Evolutionary conservation across 176 grass and related monocot species (phyloP).

Genomic region (Cenchrus fungigraminus): DNA sequence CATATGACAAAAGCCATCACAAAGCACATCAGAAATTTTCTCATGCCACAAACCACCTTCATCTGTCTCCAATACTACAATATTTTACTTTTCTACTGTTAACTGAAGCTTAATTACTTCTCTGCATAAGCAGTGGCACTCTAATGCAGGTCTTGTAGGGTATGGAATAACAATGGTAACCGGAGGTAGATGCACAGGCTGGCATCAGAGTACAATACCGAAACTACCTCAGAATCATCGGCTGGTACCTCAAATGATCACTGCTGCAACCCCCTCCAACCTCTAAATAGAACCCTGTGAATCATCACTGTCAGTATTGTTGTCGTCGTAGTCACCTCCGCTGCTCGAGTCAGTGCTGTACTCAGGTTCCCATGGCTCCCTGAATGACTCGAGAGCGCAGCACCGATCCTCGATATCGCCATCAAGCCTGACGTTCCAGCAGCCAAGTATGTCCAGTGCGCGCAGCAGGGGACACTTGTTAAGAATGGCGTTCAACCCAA

Average conservation of each 20-base stretch:
- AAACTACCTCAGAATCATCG: neutral
- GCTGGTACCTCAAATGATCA: neutral
- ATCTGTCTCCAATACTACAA: neutral
- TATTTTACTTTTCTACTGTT: neutral
- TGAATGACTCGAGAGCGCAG: conserved; percentile 41
- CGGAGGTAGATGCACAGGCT: neutral
- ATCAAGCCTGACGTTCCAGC: conserved; percentile 53
- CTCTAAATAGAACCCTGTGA: neutral
- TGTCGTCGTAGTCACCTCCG: neutral
- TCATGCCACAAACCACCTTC: neutral
- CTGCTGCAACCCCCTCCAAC: neutral
- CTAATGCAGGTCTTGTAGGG: neutral
- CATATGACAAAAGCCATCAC: neutral
- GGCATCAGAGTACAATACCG: neutral
- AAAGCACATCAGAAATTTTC: neutral
- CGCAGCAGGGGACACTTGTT: conserved; percentile 41
- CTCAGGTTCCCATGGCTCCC: conserved; percentile 59
- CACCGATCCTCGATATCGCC: conserved; percentile 48
- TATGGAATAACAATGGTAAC: neutral
- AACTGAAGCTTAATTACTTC: neutral
- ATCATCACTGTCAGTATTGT: conserved; percentile 27
- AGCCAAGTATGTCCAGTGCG: conserved; percentile 55
- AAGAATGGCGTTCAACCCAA: conserved; percentile 48
- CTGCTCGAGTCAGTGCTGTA: conserved; percentile 38
- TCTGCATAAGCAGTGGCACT: neutral